Evolutionary conservation across 306 rosid species (phyloP).

Genomic region (Lupinus albus): DNA sequence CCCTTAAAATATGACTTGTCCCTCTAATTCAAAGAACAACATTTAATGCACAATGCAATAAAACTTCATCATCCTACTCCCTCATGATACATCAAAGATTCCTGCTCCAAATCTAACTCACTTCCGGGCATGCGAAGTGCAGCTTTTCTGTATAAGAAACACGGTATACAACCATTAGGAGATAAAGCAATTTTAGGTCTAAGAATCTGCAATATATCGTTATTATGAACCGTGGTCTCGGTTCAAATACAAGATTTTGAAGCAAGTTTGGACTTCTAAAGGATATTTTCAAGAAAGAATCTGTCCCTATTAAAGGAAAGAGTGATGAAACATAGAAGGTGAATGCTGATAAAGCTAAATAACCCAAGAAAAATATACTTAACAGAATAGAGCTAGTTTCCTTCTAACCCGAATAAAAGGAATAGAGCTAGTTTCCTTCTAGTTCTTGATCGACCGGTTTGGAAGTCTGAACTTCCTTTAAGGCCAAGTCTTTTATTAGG

Average conservation of each 20-base stretch:
- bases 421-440: no score
- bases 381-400: background rate
- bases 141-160: constrained; percentile 2
- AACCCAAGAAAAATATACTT: background rate
- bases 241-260: constrained; percentile 4
- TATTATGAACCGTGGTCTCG: background rate
- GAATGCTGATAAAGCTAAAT: background rate
- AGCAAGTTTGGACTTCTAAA: constrained; percentile 22
- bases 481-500: background rate
- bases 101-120: constrained; percentile 6
- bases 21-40: background rate
- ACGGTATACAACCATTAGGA: background rate
- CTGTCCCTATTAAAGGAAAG: background rate
- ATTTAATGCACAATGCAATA: no score
- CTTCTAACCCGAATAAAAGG: background rate
- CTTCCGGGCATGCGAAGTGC: background rate
- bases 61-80: background rate
- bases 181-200: constrained; percentile 2
- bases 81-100: background rate
- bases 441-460: background rate
- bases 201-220: constrained; percentile 13
- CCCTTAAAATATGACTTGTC: background rate
- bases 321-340: background rate
- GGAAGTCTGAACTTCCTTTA: background rate
- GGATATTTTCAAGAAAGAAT: constrained; percentile 7